Conservation (phyloP, 2,329 filamentous ascomycete genomes). For the Sporothrix mexicana region DNA sequence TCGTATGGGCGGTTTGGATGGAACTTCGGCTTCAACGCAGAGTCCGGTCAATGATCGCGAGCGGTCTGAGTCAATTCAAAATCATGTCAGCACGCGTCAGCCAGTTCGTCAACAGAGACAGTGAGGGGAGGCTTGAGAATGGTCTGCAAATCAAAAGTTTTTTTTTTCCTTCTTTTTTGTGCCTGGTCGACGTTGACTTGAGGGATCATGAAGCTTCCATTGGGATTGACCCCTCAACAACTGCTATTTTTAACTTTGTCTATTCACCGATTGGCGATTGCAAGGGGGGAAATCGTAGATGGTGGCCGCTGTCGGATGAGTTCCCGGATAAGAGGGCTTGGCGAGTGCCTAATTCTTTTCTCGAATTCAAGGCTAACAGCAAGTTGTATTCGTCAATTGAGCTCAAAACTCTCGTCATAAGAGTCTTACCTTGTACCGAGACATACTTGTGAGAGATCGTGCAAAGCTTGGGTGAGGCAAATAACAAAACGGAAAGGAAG, state of each 20-base stretch:
- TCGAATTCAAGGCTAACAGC: neutral
- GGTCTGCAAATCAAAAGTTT: neutral
- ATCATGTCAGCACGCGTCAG: slow-evolving; percentile 26
- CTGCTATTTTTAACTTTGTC: slow-evolving; percentile 17
- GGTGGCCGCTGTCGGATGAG: neutral
- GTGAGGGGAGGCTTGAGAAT: neutral
- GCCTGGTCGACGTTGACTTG: no score
- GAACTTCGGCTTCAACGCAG: neutral
- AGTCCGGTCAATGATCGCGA: neutral
- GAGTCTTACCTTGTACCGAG: neutral
- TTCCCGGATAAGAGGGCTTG: neutral
- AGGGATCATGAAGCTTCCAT: no score
- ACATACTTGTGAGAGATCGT: neutral
- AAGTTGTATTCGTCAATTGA: neutral
- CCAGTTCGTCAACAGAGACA: slow-evolving; percentile 25
- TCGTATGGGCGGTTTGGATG: neutral
- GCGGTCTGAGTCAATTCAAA: neutral
- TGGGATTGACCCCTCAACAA: no score
- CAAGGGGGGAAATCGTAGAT: slow-evolving; percentile 11
- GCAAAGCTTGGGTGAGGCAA: neutral
- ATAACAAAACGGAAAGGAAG: neutral
- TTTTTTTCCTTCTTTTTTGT: neutral
- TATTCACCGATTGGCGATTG: slow-evolving; percentile 10
- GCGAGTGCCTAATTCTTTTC: slow-evolving; percentile 14
- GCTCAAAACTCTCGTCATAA: no score